Evolutionary conservation across 2,329 filamentous ascomycete species (phyloP).

Genomic region (Ophiostoma himal-ulmi): DNA sequence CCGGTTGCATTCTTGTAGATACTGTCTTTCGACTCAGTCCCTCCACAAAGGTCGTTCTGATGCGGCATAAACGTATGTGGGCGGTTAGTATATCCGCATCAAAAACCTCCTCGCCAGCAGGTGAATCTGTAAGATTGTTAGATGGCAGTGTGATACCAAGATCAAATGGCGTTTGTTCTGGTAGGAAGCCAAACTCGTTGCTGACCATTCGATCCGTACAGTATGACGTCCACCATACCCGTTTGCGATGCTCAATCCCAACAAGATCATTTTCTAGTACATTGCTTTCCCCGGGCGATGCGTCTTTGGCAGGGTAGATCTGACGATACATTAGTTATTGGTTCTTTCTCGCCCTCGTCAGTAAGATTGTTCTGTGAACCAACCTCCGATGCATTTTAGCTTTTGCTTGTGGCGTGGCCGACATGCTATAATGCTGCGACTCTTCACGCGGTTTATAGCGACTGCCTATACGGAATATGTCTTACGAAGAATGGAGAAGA

Average conservation of each 20-base stretch:
- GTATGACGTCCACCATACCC: slow-evolving; percentile 1
- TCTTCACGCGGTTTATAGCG: neutral
- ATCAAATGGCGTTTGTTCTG: neutral
- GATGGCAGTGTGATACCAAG: neutral
- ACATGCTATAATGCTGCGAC: neutral
- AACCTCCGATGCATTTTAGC: neutral
- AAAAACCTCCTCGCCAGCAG: neutral
- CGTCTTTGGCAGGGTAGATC: neutral
- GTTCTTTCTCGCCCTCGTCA: neutral
- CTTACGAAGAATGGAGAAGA: neutral
- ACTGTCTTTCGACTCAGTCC: neutral
- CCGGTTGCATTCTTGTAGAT: neutral
- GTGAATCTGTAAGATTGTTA: neutral
- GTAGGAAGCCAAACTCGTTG: neutral
- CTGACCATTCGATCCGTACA: neutral
- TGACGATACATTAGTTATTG: neutral
- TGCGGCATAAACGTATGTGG: neutral
- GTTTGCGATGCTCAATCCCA: neutral
- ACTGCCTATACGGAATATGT: neutral
- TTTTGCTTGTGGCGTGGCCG: neutral
- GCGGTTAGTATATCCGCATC: neutral
- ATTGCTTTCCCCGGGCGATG: neutral
- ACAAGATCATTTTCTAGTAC: neutral
- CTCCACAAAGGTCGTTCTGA: neutral
- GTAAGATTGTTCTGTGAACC: neutral